Evolutionary conservation across 192 early-diverging fungal species (phyloP).

Genomic region (Coemansia furcata): DNA sequence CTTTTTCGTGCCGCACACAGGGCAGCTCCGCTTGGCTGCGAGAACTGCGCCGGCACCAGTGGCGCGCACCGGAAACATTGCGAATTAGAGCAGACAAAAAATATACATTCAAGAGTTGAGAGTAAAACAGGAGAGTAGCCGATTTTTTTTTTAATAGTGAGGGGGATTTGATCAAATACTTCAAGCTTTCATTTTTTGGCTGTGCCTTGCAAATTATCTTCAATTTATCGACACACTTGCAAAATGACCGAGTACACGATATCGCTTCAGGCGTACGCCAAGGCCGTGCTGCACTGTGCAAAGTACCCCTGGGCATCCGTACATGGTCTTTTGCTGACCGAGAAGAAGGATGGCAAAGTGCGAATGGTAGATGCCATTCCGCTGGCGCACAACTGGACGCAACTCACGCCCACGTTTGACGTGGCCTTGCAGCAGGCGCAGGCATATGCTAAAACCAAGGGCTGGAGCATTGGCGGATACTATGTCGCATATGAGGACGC

Average conservation of each 20-base stretch:
- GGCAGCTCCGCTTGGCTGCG: conserved; percentile 31
- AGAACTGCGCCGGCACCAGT: conserved; percentile 3
- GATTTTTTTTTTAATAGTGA: background rate
- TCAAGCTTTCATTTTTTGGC: background rate
- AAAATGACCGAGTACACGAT: conserved; percentile 45
- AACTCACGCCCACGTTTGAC: conserved; percentile 80
- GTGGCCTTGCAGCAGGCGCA: conserved; percentile 78
- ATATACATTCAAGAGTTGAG: background rate
- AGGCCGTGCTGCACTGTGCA: conserved; percentile 76
- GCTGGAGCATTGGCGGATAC: conserved; percentile 35
- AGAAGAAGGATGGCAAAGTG: conserved; percentile 34
- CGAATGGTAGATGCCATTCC: conserved; percentile 72
- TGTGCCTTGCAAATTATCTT: background rate
- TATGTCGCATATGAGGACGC: conserved; percentile 49
- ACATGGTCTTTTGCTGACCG: conserved; percentile 70
- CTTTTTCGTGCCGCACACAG: conserved; percentile 37
- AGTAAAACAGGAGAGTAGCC: background rate
- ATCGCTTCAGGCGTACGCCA: conserved; percentile 65
- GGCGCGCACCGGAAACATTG: background rate
- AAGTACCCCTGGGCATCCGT: conserved; percentile 79
- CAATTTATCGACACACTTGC: background rate
- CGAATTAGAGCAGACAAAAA: background rate
- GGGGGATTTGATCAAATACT: background rate
- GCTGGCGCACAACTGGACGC: conserved; percentile 77
- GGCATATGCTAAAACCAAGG: conserved; percentile 31